Base-by-base conservation (phyloP, 2,329 filamentous ascomycete species). In the Alternaria conjuncta region DNA sequence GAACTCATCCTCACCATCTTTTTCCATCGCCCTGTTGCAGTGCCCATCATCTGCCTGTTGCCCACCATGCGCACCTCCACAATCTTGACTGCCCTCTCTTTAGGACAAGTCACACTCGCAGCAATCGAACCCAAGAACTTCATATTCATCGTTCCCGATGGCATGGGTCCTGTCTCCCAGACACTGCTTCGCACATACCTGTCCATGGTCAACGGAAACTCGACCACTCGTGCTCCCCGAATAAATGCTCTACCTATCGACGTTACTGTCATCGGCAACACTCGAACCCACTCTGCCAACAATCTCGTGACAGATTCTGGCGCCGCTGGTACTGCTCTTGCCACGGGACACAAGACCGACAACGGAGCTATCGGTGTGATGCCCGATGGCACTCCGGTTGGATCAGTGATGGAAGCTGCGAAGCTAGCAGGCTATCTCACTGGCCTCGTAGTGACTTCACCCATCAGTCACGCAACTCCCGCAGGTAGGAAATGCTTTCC, bases 221-320 rank as follows among this genome's bases (percentile, higher is more conserved):
- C 66, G 43, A 71, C 68, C 26, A 57, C 66, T 3, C 66, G 64
- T 32, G 63, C 67, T 21, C 71, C 70, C 3, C 61, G 70, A 9
- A 69, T 65, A 6, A 66, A 67, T 12, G 59, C 70, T 44, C 62
- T 74, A 2, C 62, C 69, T 20, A 66, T 69, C 12, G 69, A 73
- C 50, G 18, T 63, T 5, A 63, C 69, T 53, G 69, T 73, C 12
- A 71, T 74, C 49, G 72, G 72, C 28, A 73, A 64, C 46, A 71
- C 71, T 2, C 58, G 64, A 23, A 74, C 71, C 6, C 61, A 70
- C 18, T 63, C 72, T 10, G 69, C 65, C 56, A 61, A 82, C 66
- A 79, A 79, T 28, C 65, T 82, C 10, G 76, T 82, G 41, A 81
- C 81, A 7, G 81, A 82, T 57, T 82, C 80, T n/a, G 79, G 79